Evolutionary conservation across 305 asterid species (phyloP), one percentile per base, ranked within the genome.

Genomic region (Fraxinus paxiana): DNA sequence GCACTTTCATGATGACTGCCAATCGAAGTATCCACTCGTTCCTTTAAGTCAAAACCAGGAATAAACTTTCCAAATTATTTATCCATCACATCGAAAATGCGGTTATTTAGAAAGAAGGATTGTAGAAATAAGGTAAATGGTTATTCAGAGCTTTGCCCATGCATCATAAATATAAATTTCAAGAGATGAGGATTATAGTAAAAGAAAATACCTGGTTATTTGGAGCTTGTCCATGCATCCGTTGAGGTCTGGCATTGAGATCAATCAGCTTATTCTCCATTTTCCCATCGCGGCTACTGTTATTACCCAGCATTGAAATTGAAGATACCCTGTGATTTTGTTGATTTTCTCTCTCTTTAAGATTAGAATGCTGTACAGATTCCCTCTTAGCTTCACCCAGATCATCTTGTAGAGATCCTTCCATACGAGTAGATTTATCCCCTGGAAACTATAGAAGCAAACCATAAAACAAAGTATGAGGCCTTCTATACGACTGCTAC

Each of bases 371-470:
- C 61, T 82, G 86, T 5, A 76, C 28, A n/a, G 86, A 35, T 54
- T 83, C 93, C 84, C 82, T 83, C 81, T 81, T 86, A 13, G 76
- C 77, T 81, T 81, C 89, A 77, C 84, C 83, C 31, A 33, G 71
- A 78, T 77, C 82, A 18, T 20, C 81, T 85, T 89, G 88, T 73
- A 83, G 91, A 3, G 87, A 81, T 82, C 90, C 88, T 1, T 86
- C 93, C 18, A 78, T 61, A 73, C 73, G 83, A 30, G 82, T 88
- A 83, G 87, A 80, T 79, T 88, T 93, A 82, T 92, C 98, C 80
- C 98, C 97, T 1, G 98, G 98, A 86, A 92, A 95, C 98, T 95
- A 87, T 79, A 86, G 70, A 84, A 77, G 46, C 79, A 74, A 71
- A 24, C 61, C 72, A 84, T 5, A 78, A n/a, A 81, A 82, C 31